Evolutionary conservation across 2,329 filamentous ascomycete species (phyloP), one percentile per base, ranked within the genome.

Genomic region (Camillea tinctor): DNA sequence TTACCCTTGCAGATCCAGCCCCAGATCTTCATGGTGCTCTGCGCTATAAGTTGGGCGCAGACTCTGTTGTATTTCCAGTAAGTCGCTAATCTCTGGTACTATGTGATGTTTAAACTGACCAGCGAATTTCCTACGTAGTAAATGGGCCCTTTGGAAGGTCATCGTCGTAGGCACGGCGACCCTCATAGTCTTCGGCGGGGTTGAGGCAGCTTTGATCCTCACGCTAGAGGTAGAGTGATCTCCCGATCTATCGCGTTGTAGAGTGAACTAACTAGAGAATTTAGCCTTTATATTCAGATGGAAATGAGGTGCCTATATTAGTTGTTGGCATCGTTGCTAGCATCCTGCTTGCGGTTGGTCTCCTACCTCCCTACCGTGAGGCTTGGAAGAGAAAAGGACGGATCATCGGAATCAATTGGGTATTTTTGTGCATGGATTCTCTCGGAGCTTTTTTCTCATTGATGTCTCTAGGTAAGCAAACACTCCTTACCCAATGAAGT

Each of bases 381-480:
- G 74, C 88, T 1, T 86, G 81, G 76, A 88, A 88, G 70, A 77
- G 85, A 13, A 77, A 79, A 55, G 86, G 87, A 0, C 78, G 85
- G 22, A 85, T 88, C 1, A 77, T 88, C 26, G 87, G 86, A 0
- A 82, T 88, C 57, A 86, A 85, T 79, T 78, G 72, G 66, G 44
- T 84, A 15, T 89, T 89, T 64, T 71, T 89, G 2, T 73, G 75
- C 0, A 84, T 88, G 65, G 87, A 89, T 66, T 87, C 81, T 59
- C 65, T 79, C 1, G 87, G 87, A 1, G 86, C 85, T 0, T 79
- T 88, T 59, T 88, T 89, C 70, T 88, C 85, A 0, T 77, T 88
- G 21, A 81, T 88, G 77, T 84, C 86, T 1, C 72, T 88, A 9
- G 82, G 83, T 84, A 75, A 24, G 79, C 62, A 23, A 48, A 4